phyloP scores from a whole-genome alignment of 768 basidiomycete species.

The Hygrophorus russula region DNA sequence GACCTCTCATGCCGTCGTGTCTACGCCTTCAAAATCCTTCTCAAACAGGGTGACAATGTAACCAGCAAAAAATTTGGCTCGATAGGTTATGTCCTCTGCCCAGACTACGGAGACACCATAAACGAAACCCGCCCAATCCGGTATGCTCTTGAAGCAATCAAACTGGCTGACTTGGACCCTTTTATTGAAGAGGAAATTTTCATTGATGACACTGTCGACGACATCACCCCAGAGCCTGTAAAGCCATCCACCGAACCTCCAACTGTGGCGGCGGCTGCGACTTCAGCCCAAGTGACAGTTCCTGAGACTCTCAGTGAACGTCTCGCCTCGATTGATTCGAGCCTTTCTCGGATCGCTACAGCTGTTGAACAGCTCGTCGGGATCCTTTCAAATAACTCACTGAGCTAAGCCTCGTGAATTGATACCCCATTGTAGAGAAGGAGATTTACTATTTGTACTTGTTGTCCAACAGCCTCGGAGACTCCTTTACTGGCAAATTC shows the following conservation, averaged over 20 bases:
- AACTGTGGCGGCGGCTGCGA: background rate
- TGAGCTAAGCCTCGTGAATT: no score
- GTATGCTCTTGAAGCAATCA: constrained; percentile 22
- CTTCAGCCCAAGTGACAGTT: constrained; percentile 5
- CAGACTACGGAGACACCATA: constrained; percentile 20
- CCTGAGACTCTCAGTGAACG: constrained; percentile 19
- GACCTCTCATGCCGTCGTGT: constrained; percentile 28
- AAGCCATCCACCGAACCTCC: constrained; percentile 13
- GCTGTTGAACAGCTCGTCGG: constrained; percentile 24
- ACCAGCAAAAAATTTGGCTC: constrained; percentile 19
- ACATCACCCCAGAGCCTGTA: constrained; percentile 20
- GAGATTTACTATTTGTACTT: no score
- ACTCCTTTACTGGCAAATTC: no score
- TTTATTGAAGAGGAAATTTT: constrained; percentile 10
- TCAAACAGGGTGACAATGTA: constrained; percentile 19
- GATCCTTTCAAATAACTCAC: constrained; percentile 9
- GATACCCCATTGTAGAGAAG: no score
- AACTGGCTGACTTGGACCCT: constrained; percentile 17
- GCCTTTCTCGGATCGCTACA: constrained; percentile 24
- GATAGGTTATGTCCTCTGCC: constrained; percentile 26
- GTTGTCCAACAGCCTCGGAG: no score
- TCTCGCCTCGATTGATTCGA: constrained; percentile 23
- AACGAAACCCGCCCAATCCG: constrained; percentile 20
- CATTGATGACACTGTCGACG: constrained; percentile 23
- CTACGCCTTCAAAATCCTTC: constrained; percentile 28